Evolutionary conservation across 2,329 filamentous ascomycete genomes (phyloP).

Genomic region (Seiridium unicorne): DNA sequence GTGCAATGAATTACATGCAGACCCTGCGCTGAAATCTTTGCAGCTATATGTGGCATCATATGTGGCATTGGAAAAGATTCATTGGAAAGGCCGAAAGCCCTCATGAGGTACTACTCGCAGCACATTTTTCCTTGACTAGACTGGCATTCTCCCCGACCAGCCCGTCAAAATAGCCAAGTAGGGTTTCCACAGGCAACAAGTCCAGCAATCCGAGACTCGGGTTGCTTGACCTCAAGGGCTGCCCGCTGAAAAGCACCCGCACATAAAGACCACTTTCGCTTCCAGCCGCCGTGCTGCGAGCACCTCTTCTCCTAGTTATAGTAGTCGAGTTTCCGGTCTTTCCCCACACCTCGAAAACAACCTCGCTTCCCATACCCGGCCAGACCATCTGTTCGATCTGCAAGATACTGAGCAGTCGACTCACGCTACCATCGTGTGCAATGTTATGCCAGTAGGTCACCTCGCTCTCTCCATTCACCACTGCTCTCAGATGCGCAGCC

Average conservation of each 20-base stretch:
- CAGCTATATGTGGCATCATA: too few species aligned
- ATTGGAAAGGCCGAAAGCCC: too few species aligned
- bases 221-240: conserved; percentile 64
- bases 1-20: too few species aligned
- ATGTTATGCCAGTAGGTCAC: conserved; percentile 70
- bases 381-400: conserved; percentile 77
- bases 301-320: neutral
- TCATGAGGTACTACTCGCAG: conserved; percentile 9
- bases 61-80: too few species aligned
- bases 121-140: conserved; percentile 36
- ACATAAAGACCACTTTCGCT: conserved; percentile 44
- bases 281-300: conserved; percentile 8
- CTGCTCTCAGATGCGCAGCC: conserved; percentile 60
- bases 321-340: conserved; percentile 25
- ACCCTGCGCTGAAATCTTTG: too few species aligned
- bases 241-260: conserved; percentile 70
- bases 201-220: conserved; percentile 67
- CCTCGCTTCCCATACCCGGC: conserved; percentile 79
- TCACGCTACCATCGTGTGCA: conserved; percentile 75
- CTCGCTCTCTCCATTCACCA: conserved; percentile 31
- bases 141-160: conserved; percentile 57
- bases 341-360: conserved; percentile 73
- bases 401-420: conserved; percentile 65
- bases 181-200: conserved; percentile 64
- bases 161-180: conserved; percentile 71